Evolutionary conservation across 495 filamentous ascomycete species (phyloP).

Genomic region (Aspergillus indologenus): DNA sequence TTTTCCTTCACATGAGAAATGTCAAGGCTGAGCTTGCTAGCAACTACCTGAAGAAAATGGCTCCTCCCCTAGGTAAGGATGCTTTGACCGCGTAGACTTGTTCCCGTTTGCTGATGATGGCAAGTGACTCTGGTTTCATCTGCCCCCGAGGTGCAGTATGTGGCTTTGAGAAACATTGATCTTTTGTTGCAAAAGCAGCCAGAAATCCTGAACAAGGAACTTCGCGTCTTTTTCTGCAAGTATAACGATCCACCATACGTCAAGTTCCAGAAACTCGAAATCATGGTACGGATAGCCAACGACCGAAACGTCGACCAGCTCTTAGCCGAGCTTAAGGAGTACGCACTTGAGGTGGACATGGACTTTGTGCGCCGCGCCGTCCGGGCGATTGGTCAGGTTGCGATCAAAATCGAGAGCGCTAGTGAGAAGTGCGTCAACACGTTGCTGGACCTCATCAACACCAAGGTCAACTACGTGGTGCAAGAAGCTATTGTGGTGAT

Average conservation of each 20-base stretch:
- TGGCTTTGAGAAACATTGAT: conserved; percentile 93
- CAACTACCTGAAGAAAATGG: conserved; percentile 96
- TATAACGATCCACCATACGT: conserved; percentile 98
- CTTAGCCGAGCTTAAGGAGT: conserved; percentile 90
- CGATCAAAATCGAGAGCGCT: conserved; percentile 94
- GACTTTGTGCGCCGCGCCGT: conserved; percentile 95
- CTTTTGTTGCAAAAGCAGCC: conserved; percentile 92
- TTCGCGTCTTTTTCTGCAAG: conserved; percentile 99
- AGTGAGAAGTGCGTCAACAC: conserved; percentile 95
- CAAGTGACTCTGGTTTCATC: conserved; percentile 93
- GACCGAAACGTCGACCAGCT: conserved; percentile 96
- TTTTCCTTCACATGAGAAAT: conserved; percentile 93
- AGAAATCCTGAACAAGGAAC: conserved; percentile 93
- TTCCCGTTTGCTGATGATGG: conserved; percentile 11
- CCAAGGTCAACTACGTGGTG: conserved; percentile 98
- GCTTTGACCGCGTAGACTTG: neutral
- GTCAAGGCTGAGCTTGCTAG: conserved; percentile 72
- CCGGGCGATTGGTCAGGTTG: conserved; percentile 92
- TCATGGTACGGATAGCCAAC: conserved; percentile 99
- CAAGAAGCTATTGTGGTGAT: conserved; percentile 98
- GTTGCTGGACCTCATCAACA: conserved; percentile 87
- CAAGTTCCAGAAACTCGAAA: conserved; percentile 96
- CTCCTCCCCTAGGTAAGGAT: conserved; percentile 78
- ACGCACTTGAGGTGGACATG: conserved; percentile 98
- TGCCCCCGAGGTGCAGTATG: conserved; percentile 95